Evolutionary conservation across 164 flowering plant genomes (phyloP).

Genomic region (Pachysandra terminalis): DNA sequence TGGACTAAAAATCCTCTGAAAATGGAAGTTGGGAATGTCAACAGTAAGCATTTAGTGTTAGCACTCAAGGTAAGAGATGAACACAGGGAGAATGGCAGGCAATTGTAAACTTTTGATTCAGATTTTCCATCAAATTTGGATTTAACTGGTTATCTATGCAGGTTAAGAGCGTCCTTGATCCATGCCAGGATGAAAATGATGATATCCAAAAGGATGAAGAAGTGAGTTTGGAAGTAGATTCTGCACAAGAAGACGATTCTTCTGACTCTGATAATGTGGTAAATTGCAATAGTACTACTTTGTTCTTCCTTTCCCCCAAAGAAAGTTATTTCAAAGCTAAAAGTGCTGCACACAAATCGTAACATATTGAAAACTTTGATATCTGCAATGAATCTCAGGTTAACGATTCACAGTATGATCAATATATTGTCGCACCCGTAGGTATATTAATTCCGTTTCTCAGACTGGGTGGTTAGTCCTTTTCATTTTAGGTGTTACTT

Average conservation of each 20-base stretch:
- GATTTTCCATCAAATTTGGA: background rate
- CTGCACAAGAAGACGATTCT: conserved; percentile 39
- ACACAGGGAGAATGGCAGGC: background rate
- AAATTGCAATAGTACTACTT: background rate
- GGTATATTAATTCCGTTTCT: conserved; percentile 37
- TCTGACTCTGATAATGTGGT: conserved; percentile 83
- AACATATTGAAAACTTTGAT: no score
- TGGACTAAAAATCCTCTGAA: conserved; percentile 78
- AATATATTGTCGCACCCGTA: conserved; percentile 59
- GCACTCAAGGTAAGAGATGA: conserved; percentile 64
- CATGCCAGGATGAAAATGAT: conserved; percentile 90
- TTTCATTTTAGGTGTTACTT: background rate
- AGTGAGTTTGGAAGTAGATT: conserved; percentile 70
- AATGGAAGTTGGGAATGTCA: conserved; percentile 93
- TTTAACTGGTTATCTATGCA: conserved; percentile 21
- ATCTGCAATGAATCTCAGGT: conserved; percentile 35
- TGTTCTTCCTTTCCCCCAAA: no score
- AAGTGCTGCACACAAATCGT: no score
- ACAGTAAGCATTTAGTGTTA: conserved; percentile 88
- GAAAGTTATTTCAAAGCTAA: no score
- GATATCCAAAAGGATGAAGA: conserved; percentile 53
- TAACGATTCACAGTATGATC: conserved; percentile 46
- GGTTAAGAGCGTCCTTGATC: conserved; percentile 95
- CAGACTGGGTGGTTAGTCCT: background rate
- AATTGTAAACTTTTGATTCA: background rate